Evolutionary conservation across 441 rosid genomes (phyloP), one percentile per base, ranked within the genome.

Genomic region (Adansonia rubrostipa): DNA sequence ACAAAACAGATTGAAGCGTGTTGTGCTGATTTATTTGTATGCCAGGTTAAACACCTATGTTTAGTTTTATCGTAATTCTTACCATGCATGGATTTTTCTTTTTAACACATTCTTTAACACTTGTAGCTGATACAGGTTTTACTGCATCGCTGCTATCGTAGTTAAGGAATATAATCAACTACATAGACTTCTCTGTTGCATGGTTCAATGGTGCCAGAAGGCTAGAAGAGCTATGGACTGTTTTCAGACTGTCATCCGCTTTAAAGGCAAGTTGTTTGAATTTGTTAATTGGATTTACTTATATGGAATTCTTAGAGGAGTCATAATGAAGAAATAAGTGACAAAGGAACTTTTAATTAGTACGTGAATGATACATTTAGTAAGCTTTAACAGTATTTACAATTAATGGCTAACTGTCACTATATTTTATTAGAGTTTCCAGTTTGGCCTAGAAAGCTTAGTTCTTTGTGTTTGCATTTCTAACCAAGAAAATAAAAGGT

Each of bases 101-200:
- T 60, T 75, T n/a, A 0, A 13, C 57, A 42, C 48, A 53, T 22
- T 33, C 60, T 14, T 78, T 69, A 58, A 82, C 57, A 44, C 77
- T 74, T 72, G 72, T 72, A 74, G 57, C 24, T 80, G 62, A 40
- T 74, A 56, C 85, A 89, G 90, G 90, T 79, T 51, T 58, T 78
- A 78, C 65, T 72, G 74, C 84, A 69, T 66, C 77, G 64, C 75
- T 62, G 33, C 79, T 77, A 68, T 70, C 77, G 51, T 77, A 77
- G 75, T 60, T 75, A 65, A 74, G 79, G 78, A 74, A 36, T 36
- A 36, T 36, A 36, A 36, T 36, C 40, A 36, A 57, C 81, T 73
- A 77, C 73, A 42, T 83, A 22, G 78, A 73, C 72, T 83, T 83
- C 81, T 76, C 76, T 61, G 75, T n/a, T 65, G 68, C 65, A 61